Evolutionary conservation across 2,329 filamentous ascomycete species (phyloP), one percentile per base, ranked within the genome.

Genomic region (Chaetomiaceae sp.): DNA sequence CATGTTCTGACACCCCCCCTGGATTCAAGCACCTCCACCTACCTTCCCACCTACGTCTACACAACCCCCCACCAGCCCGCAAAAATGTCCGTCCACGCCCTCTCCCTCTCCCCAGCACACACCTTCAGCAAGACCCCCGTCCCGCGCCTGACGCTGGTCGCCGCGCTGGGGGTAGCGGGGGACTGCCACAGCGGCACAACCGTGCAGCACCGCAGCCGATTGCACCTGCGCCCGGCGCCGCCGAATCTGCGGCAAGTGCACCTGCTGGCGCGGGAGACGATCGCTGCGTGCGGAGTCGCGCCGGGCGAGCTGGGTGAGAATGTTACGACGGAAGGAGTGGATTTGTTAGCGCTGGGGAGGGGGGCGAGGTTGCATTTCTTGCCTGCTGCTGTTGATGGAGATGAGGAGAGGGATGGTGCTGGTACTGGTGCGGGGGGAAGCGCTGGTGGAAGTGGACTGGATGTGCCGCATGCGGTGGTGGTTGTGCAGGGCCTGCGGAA

Each of bases 211-310:
- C 41, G 34, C 41, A 22, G 17, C 33, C 41, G 41, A n/a, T 17
- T 37, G 9, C 41, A 38, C 34, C 12, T 44, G 15, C 20, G 6
- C 7, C 41, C 41, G 24, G 24, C 24, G 9, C 41, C 41, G 11
- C 33, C 41, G 24, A 44, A 44, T 26, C 41, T 44, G 20, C 41
- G 41, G 20, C 41, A 44, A 20, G 41, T 44, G 8, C 41, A 44
- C 26, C 41, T 44, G 20, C 36, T 44, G 12, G 17, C 41, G 22
- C 36, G 36, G n/a, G 41, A 44, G 19, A 38, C 20, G 20, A 33
- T 44, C 33, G 41, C 36, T 24, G 24, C n/a, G 14, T 7, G 24
- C 34, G 24, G n/a, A 33, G 12, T 44, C 18, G 12, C 6, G 34
- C 33, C 41, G 4, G 41, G 41, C 18, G 15, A 44, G 26, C 29